phyloP scores from a whole-genome alignment of 805 yeast species.

The Kodamaea kaohsiungensis region DNA sequence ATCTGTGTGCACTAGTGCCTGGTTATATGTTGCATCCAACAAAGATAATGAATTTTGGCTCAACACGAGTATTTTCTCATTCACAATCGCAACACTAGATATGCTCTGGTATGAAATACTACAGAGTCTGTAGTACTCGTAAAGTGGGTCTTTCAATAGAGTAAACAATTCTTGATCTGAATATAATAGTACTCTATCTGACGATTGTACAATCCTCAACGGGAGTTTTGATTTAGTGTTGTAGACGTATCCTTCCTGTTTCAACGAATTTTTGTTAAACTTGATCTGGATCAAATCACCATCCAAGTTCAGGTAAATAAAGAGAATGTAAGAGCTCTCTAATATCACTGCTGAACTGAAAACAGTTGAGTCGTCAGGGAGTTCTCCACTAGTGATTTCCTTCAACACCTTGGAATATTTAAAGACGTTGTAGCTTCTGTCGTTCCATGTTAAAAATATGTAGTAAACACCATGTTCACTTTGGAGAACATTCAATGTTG shows the following conservation, averaged over 20 bases:
- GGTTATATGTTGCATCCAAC: background rate
- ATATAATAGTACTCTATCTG: background rate
- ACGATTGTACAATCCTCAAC: background rate
- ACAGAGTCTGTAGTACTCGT: conserved; percentile 5
- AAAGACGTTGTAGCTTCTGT: background rate
- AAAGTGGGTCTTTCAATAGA: background rate
- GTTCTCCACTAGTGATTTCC: background rate
- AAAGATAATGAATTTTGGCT: background rate
- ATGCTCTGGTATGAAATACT: background rate
- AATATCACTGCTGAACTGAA: background rate
- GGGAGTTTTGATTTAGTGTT: background rate
- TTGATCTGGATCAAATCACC: conserved; percentile 6
- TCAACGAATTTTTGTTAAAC: background rate
- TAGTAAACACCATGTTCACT: background rate
- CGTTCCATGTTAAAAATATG: conserved; percentile 4
- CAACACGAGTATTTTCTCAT: background rate
- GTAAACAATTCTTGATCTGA: conserved; percentile 2
- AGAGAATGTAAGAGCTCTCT: background rate
- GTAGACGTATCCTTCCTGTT: background rate
- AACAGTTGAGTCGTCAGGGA: background rate
- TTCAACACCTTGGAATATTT: background rate
- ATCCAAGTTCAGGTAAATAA: conserved; percentile 9
- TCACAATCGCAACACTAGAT: background rate
- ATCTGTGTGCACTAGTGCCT: background rate
- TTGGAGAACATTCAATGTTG: background rate